Conservation (phyloP, 495 filamentous ascomycete species). For the Evernia prunastri region DNA sequence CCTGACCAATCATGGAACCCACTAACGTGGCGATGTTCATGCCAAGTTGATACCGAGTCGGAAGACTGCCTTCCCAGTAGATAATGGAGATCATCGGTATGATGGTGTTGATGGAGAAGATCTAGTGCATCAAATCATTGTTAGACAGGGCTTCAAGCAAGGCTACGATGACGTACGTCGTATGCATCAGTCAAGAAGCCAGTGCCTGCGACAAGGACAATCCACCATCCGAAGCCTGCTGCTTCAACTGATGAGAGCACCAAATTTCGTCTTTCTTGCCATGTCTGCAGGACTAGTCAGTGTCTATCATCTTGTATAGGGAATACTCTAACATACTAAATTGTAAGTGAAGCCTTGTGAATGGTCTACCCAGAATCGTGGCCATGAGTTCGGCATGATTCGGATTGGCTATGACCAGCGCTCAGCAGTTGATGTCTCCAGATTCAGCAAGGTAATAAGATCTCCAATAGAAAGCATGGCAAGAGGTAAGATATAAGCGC, state of each 20-base stretch:
- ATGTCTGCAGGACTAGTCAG: not conserved
- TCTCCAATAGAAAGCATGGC: no score
- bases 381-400: constrained; percentile 18
- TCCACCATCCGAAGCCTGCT: constrained; percentile 29
- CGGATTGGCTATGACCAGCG: no score
- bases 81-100: constrained; percentile 56
- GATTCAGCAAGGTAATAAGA: no score
- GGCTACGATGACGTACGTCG: constrained; percentile 40
- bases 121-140: constrained; percentile 24
- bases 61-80: constrained; percentile 48
- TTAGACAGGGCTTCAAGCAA: constrained; percentile 1
- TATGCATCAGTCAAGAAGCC: constrained; percentile 67
- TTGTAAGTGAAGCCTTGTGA: constrained; percentile 20
- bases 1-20: constrained; percentile 53
- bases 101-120: constrained; percentile 60
- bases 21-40: constrained; percentile 56
- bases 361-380: constrained; percentile 24
- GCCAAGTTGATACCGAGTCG: constrained; percentile 36
- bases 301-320: no score
- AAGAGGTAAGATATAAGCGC: no score
- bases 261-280: constrained; percentile 18
- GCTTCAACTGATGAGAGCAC: constrained; percentile 19
- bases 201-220: constrained; percentile 54
- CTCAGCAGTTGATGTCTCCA: no score
- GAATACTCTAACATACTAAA: not conserved